These are phyloP conservation scores for Alternaria solani DNA, from an alignment of 2,329 filamentous ascomycete species.

Conservation along the genomic window DNA sequence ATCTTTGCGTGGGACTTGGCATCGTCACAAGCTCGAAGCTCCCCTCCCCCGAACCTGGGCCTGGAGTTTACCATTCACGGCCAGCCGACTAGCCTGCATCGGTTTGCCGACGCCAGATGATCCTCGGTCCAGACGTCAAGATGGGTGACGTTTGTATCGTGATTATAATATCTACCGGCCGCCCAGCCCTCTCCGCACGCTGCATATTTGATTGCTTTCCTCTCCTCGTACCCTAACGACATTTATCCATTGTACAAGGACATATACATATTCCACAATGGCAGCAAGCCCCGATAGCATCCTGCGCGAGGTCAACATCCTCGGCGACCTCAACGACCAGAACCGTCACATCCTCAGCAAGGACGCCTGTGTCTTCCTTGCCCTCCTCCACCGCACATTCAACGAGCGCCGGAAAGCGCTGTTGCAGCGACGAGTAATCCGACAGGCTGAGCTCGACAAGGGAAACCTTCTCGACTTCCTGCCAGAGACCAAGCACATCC, in stretches of 20 bases:
- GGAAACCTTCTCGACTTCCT: slow-evolving; percentile 92
- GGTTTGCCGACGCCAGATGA: slow-evolving; percentile 34
- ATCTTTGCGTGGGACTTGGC: slow-evolving; percentile 38
- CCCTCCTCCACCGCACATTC: slow-evolving; percentile 93
- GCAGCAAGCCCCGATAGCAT: slow-evolving; percentile 70
- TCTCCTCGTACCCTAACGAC: slow-evolving; percentile 20
- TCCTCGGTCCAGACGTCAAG: slow-evolving; percentile 44
- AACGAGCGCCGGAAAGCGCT: slow-evolving; percentile 87
- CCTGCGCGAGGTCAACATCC: slow-evolving; percentile 87
- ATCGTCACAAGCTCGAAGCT: slow-evolving; percentile 47
- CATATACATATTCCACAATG: slow-evolving; percentile 34
- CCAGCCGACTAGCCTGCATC: slow-evolving; percentile 40
- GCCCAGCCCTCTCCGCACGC: slow-evolving; percentile 36
- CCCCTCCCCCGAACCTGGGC: slow-evolving; percentile 40
- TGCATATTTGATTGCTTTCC: slow-evolving; percentile 37
- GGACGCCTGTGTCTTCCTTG: slow-evolving; percentile 88
- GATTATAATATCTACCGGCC: slow-evolving; percentile 38
- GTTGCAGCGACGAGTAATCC: slow-evolving; percentile 82
- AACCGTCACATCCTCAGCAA: slow-evolving; percentile 92
- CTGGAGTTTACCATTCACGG: slow-evolving; percentile 39
- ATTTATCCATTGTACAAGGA: slow-evolving; percentile 10
- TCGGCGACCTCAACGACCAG: slow-evolving; percentile 77
- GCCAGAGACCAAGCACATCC: slow-evolving; percentile 93
- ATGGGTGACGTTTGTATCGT: slow-evolving; percentile 47
- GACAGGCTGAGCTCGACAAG: slow-evolving; percentile 92